Evolutionary conservation across 257 asterid species (phyloP), one percentile per base, ranked within the genome.

Genomic region (Plectranthus barbatus): DNA sequence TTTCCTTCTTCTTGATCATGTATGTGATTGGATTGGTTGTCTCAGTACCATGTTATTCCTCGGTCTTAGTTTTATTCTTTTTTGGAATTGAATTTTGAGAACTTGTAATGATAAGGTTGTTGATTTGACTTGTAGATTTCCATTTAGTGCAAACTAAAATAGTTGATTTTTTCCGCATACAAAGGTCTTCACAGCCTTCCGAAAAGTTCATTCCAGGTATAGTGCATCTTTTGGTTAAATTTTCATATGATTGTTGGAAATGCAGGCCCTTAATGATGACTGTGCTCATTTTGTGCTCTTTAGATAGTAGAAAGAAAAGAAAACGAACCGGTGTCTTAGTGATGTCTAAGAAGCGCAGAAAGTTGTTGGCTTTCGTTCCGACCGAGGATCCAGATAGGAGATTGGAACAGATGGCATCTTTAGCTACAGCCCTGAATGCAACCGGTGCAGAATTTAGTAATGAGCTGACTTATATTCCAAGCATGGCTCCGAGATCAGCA

Each of bases 331-430:
- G 78, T 56, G 65, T 72, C 57, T 17, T 90, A 19, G 83, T 47
- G 4, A 13, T 75, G 62, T 66, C 88, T 12, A 93, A 93, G 77
- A 93, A 85, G 77, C 79, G 79, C 19, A 78, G 97, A 56, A 93
- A 56, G 68, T 46, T 93, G 75, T 64, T 87, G 86, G 78, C 95
- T 21, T 93, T 82, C 69, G 70, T 3, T 70, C 95, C 95, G 8
- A 80, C 70, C 4, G 95, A 87, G 48, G 96, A 93, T 78, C 76
- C 82, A 14, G 58, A 19, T 14, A 68, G 87, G 70, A 82, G 90
- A 77, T 64, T 85, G 62, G 88, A 85, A 75, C 96, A 93, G 80
- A 90, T 93, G 99, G 85, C 90, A 17, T 90, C 99, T 20, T 74
- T 93, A 58, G 99, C 97, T 37, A 79, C 95, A 15, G 96, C 97